Evolutionary conservation across 192 early-diverging fungal species (phyloP), one percentile per base, ranked within the genome.

Genomic region (Dissophora ornata): DNA sequence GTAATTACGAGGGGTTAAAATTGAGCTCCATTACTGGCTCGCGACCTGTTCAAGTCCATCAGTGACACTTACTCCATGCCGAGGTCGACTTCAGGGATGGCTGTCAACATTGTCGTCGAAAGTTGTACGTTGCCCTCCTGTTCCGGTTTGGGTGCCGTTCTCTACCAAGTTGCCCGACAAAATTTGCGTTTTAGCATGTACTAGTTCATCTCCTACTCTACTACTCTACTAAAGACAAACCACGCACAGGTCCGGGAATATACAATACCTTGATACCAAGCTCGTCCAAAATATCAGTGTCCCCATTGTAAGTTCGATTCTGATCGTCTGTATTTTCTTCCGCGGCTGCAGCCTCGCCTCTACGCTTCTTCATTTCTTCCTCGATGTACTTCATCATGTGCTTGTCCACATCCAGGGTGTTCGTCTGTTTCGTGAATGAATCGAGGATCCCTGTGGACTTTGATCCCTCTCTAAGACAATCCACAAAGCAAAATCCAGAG

Each of bases 311-410:
- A 18, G 40, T 33, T 21, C 19, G 36, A 25, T 19, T 26, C 18
- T 64, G 54, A 4, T 80, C 64, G 13, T 71, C 77, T 9, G 57
- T 71, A 0, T 69, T 83, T 38, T 80, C 81, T 30, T 64, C 68
- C 11, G 29, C 42, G 18, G 24, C 54, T 11, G 36, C 75, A 32
- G 29, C 30, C 26, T 65, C 52, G 5, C 90, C 89, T 40, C 82
- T 67, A 44, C 84, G 80, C 54, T 88, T 88, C 38, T 83, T 75
- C 79, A 94, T 80, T 62, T 95, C 93, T 33, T 79, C 71, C 51
- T 97, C 94, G 53, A 97, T 94, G 46, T 87, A 97, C 49, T 89
- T 90, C 85, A 92, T 90, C 92, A 93, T 93, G 49, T 93, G 90
- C 51, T 92, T 93, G 80, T 93, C 89, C 9, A 90, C 90, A 67